Percentiles rank a stretch among this genome's conserved stretches.
phyloP scores from a whole-genome alignment of 148 eudicot species.

The Camellia granthamiana region DNA sequence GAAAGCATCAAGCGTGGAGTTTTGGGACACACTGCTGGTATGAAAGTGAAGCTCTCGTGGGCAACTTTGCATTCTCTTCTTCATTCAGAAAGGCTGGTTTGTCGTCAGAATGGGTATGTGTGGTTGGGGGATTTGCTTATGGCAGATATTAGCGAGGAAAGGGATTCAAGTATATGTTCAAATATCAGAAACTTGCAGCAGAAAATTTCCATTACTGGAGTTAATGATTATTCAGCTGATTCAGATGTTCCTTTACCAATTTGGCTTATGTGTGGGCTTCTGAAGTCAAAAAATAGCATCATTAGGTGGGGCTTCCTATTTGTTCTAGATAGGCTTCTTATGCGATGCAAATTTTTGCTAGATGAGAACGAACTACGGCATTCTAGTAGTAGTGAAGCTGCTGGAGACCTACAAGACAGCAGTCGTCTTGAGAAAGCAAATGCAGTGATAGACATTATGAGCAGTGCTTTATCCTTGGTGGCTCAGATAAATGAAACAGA shows the following conservation, averaged over 20 bases:
- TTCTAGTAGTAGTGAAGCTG: slow-evolving; percentile 29
- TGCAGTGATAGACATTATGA: slow-evolving; percentile 92
- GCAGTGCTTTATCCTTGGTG: slow-evolving; percentile 80
- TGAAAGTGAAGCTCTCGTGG: slow-evolving; percentile 76
- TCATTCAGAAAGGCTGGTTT: slow-evolving; percentile 77
- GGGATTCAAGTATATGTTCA: slow-evolving; percentile 47
- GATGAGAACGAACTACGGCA: slow-evolving; percentile 70
- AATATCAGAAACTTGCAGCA: slow-evolving; percentile 68
- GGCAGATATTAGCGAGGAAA: slow-evolving; percentile 70
- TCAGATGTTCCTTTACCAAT: slow-evolving; percentile 70
- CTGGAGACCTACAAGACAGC: slow-evolving; percentile 30
- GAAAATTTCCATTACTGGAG: slow-evolving; percentile 66
- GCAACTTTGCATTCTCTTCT: slow-evolving; percentile 95
- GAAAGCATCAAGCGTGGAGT: slow-evolving; percentile 51
- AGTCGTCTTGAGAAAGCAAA: slow-evolving; percentile 78
- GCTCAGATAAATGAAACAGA: slow-evolving; percentile 93
- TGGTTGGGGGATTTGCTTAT: slow-evolving; percentile 95
- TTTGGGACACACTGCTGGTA: slow-evolving; percentile 38
- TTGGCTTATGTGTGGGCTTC: slow-evolving; percentile 95
- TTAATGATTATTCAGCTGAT: slow-evolving; percentile 61
- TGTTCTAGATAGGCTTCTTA: slow-evolving; percentile 91
- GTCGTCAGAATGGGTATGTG: slow-evolving; percentile 86
- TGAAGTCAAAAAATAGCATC: slow-evolving; percentile 73
- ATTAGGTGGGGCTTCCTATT: slow-evolving; percentile 87
- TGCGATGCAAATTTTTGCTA: slow-evolving; percentile 86